Evolutionary conservation across 1,284 basidiomycete genomes (phyloP).

Genomic region (Exobasidium cylindrosporum): DNA sequence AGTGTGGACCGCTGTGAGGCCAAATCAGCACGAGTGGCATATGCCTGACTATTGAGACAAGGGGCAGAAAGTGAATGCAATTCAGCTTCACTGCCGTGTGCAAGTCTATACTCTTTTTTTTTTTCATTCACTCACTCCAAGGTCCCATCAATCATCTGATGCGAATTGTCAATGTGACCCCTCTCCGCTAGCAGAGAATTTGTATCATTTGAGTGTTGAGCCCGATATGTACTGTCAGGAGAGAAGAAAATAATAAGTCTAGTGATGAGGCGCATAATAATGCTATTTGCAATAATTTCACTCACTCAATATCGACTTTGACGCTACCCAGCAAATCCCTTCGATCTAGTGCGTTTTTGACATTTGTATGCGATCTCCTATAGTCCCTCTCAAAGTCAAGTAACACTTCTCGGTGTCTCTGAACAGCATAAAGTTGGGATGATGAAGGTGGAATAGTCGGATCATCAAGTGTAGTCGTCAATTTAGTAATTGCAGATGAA

Average conservation of each 20-base stretch:
- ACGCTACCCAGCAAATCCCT: constrained; percentile 86
- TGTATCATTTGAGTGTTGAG: constrained; percentile 68
- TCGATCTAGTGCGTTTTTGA: constrained; percentile 79
- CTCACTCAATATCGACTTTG: constrained; percentile 88
- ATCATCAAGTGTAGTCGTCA: constrained; percentile 68
- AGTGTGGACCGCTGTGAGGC: constrained; percentile 75
- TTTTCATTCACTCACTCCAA: constrained; percentile 64
- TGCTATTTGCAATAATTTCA: constrained; percentile 23
- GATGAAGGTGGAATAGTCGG: constrained; percentile 73
- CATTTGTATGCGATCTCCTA: constrained; percentile 32
- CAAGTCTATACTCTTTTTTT: neutral
- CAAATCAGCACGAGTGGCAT: constrained; percentile 94
- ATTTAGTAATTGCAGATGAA: constrained; percentile 53
- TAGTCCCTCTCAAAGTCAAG: constrained; percentile 79
- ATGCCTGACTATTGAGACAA: constrained; percentile 83
- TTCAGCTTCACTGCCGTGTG: neutral
- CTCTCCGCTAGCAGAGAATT: constrained; percentile 85
- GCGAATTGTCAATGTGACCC: constrained; percentile 81
- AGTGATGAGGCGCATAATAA: neutral
- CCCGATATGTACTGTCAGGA: constrained; percentile 66
- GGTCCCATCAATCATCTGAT: constrained; percentile 89
- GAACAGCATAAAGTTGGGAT: constrained; percentile 81
- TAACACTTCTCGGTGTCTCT: constrained; percentile 83
- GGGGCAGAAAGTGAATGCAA: neutral
- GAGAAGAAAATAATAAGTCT: too few relatives aligned